phyloP scores from a whole-genome alignment of 2,329 filamentous ascomycete species.

The Ophiocordyceps robertsii region DNA sequence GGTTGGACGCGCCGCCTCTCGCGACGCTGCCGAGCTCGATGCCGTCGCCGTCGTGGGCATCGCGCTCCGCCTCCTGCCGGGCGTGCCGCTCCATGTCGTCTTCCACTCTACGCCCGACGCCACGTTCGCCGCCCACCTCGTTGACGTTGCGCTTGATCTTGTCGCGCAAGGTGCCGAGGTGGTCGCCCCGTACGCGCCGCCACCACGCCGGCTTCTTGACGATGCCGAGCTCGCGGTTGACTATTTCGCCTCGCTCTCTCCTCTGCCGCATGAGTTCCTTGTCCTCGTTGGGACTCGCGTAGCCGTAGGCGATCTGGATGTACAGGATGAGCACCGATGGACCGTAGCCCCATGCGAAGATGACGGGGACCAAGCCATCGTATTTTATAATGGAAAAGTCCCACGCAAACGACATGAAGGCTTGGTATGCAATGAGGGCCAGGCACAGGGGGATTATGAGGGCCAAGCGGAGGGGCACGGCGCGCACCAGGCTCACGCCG shows the following conservation, averaged over 20 bases:
- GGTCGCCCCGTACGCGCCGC: conserved; percentile 36
- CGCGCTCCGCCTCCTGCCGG: conserved; percentile 17
- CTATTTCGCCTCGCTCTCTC: conserved; percentile 36
- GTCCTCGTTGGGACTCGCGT: conserved; percentile 57
- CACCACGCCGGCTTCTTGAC: conserved; percentile 54
- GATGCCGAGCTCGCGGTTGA: conserved; percentile 49
- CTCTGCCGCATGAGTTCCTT: conserved; percentile 51
- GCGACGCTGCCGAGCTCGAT: conserved; percentile 25
- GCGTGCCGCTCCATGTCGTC: conserved; percentile 22
- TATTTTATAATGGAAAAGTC: conserved; percentile 43
- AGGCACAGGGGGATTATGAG: conserved; percentile 39
- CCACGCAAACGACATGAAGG: conserved; percentile 44
- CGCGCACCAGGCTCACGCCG: conserved; percentile 33
- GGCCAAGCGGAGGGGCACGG: conserved; percentile 44
- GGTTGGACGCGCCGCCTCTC: not conserved
- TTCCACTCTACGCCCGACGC: conserved; percentile 27
- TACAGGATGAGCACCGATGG: conserved; percentile 44
- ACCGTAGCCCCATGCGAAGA: conserved; percentile 51
- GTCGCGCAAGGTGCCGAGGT: conserved; percentile 32
- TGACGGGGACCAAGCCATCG: conserved; percentile 34
- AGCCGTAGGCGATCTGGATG: conserved; percentile 41
- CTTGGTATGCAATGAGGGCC: conserved; percentile 45
- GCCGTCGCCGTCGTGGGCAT: conserved; percentile 15
- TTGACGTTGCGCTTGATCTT: conserved; percentile 40
- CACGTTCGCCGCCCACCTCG: conserved; percentile 35